A percentile compares a stretch with the other conserved stretches of the same genome.
phyloP scores from a whole-genome alignment of 116 monocot genomes.

The Cymodocea nodosa region DNA sequence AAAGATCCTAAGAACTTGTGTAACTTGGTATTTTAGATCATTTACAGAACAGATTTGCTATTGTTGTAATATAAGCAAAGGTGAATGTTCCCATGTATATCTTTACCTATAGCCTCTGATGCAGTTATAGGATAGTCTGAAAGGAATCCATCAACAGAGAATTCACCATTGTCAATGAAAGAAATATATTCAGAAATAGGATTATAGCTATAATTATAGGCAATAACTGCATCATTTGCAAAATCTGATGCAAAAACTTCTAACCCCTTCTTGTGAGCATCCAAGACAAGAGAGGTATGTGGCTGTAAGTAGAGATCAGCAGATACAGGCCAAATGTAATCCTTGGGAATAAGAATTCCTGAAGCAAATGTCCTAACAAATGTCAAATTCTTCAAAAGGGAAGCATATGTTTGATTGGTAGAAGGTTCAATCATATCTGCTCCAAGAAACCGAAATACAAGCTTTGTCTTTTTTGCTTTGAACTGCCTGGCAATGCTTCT shows the following conservation, averaged over 20 bases:
- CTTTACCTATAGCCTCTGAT: conserved; percentile 22
- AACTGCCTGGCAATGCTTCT: conserved; percentile 25
- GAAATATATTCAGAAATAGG: conserved; percentile 34
- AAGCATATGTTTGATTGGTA: conserved; percentile 53
- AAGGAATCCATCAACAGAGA: conserved; percentile 28
- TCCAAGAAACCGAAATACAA: conserved; percentile 56
- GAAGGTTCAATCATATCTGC: conserved; percentile 36
- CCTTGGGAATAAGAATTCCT: conserved; percentile 74
- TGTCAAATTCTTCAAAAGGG: conserved; percentile 57
- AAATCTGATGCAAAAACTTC: conserved; percentile 67
- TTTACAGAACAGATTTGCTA: too few species aligned
- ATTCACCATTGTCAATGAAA: conserved; percentile 23
- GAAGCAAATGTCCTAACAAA: conserved; percentile 65
- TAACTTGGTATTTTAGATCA: too few species aligned
- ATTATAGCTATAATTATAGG: conserved; percentile 73
- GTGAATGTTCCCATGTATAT: neutral
- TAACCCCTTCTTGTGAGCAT: conserved; percentile 64
- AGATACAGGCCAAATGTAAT: conserved; percentile 62
- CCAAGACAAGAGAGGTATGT: conserved; percentile 44
- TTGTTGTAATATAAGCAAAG: neutral
- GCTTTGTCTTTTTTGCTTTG: conserved; percentile 29
- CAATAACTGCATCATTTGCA: conserved; percentile 43
- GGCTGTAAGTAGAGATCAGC: conserved; percentile 34
- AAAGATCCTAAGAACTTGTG: too few species aligned
- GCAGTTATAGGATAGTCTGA: conserved; percentile 23